phyloP scores from a whole-genome alignment of 768 basidiomycete species.

The Dentipellis fragilis region DNA sequence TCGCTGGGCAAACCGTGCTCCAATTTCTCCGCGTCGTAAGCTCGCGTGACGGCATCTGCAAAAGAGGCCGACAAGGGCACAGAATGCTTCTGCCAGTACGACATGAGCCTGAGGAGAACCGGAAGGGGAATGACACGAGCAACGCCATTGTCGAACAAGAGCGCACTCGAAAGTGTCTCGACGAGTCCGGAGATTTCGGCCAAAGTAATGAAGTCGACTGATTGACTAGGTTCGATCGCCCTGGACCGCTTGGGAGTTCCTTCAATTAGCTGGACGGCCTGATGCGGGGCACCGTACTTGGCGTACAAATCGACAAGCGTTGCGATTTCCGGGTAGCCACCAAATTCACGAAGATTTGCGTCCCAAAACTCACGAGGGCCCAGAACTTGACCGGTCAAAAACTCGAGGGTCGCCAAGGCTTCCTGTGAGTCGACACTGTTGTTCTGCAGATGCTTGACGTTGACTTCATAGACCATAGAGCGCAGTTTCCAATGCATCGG shows the following conservation, averaged over 20 bases:
- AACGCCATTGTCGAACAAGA: slow-evolving; percentile 7
- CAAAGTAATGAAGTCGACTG: slow-evolving; percentile 1
- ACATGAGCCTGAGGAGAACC: slow-evolving; percentile 23
- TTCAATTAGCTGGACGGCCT: slow-evolving; percentile 19
- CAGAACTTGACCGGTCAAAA: slow-evolving; percentile 17
- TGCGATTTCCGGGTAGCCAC: slow-evolving; percentile 7
- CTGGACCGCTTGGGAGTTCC: background rate
- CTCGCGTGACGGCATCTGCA: slow-evolving; percentile 31
- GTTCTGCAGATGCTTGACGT: slow-evolving; percentile 24
- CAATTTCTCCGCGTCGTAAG: slow-evolving; percentile 31
- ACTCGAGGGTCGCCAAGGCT: slow-evolving; percentile 16
- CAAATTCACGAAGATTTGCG: slow-evolving; percentile 1
- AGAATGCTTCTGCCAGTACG: slow-evolving; percentile 24
- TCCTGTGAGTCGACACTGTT: slow-evolving; percentile 1
- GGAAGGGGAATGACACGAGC: slow-evolving; percentile 4
- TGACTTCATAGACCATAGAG: slow-evolving; percentile 37
- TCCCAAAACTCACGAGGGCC: slow-evolving; percentile 1
- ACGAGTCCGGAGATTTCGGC: slow-evolving; percentile 6
- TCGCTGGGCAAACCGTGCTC: slow-evolving; percentile 18
- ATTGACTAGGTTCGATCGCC: slow-evolving; percentile 1
- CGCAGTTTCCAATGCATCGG: slow-evolving; percentile 24
- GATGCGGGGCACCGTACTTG: slow-evolving; percentile 14
- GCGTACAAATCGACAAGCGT: slow-evolving; percentile 16
- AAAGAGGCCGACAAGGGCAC: slow-evolving; percentile 25
- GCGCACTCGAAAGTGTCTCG: slow-evolving; percentile 4